A percentile compares a stretch with the other conserved stretches of the same genome.
Conservation (phyloP, 2,329 filamentous ascomycete species). For the Chrysosporium queenslandicum region DNA sequence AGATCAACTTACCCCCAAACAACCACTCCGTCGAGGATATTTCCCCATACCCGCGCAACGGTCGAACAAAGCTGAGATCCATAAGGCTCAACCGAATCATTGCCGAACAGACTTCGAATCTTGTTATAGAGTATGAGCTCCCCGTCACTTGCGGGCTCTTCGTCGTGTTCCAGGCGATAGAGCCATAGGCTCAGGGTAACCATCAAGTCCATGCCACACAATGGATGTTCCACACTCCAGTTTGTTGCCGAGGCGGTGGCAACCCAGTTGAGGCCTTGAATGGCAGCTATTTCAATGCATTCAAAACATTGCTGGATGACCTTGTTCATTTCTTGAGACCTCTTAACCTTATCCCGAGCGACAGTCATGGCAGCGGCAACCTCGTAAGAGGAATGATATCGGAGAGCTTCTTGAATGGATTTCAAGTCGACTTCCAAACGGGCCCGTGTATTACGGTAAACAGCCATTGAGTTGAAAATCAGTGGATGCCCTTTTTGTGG, state of each 20-base stretch:
- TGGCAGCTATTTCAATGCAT: constrained; percentile 89
- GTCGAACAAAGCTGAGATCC: constrained; percentile 82
- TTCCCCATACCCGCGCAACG: constrained; percentile 90
- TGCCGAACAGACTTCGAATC: constrained; percentile 73
- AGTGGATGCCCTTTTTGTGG: constrained; percentile 93
- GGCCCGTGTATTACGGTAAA: constrained; percentile 87
- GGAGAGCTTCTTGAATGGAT: constrained; percentile 86
- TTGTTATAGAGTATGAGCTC: constrained; percentile 48
- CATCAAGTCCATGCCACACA: constrained; percentile 94
- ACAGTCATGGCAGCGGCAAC: constrained; percentile 94
- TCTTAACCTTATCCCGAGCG: constrained; percentile 85
- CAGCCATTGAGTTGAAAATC: constrained; percentile 95
- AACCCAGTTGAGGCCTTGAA: constrained; percentile 94
- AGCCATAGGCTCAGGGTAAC: constrained; percentile 97
- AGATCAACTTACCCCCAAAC: constrained; percentile 87
- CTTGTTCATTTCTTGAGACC: constrained; percentile 95
- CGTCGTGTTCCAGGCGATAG: constrained; percentile 98
- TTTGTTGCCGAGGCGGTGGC: constrained; percentile 96
- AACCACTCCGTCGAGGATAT: constrained; percentile 96
- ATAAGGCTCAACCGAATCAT: constrained; percentile 74
- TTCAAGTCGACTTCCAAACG: constrained; percentile 93
- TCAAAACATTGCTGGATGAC: constrained; percentile 97
- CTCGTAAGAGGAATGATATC: constrained; percentile 95
- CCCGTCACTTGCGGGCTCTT: constrained; percentile 52
- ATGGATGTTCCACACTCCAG: constrained; percentile 96